Percentiles rank a stretch among this genome's conserved stretches.
These are phyloP conservation scores for Neoboletus magnificus DNA, from an alignment of 768 basidiomycete genomes.

Conservation along the genomic window DNA sequence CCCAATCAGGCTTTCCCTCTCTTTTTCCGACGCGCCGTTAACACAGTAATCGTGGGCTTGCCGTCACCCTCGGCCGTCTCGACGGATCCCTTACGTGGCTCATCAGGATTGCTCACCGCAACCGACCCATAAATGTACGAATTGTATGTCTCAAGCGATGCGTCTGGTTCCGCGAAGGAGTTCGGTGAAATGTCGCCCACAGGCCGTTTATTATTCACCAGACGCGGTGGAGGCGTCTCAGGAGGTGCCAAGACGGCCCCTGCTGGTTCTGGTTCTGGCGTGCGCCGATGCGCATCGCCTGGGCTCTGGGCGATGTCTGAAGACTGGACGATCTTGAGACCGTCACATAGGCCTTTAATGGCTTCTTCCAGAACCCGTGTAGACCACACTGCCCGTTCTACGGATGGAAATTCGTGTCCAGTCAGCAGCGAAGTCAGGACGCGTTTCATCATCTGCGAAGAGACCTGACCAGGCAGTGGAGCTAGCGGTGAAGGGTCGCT, in stretches of 20 bases:
- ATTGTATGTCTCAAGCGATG: slow-evolving; percentile 59
- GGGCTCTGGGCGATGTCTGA: slow-evolving; percentile 11
- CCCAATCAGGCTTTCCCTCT: slow-evolving; percentile 25
- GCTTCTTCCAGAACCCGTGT: slow-evolving; percentile 69
- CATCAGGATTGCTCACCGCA: slow-evolving; percentile 46
- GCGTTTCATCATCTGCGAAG: slow-evolving; percentile 64
- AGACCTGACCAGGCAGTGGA: slow-evolving; percentile 59
- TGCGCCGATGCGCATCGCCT: slow-evolving; percentile 33
- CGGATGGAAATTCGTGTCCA: slow-evolving; percentile 73
- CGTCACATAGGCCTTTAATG: slow-evolving; percentile 71
- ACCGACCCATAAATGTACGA: slow-evolving; percentile 59
- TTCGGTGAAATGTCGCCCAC: slow-evolving; percentile 57
- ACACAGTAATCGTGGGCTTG: slow-evolving; percentile 44
- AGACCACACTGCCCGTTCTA: slow-evolving; percentile 59
- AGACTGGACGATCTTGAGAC: slow-evolving; percentile 37
- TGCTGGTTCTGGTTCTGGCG: slow-evolving; percentile 39
- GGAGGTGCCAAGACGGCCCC: slow-evolving; percentile 41
- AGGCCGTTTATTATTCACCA: slow-evolving; percentile 12
- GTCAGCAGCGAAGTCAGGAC: slow-evolving; percentile 66
- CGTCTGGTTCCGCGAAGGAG: slow-evolving; percentile 62
- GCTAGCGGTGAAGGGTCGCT: slow-evolving; percentile 42
- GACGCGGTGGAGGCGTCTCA: slow-evolving; percentile 48
- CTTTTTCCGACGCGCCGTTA: slow-evolving; percentile 61
- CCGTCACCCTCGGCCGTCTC: slow-evolving; percentile 12
- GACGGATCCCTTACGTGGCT: slow-evolving; percentile 22